A percentile compares a stretch with the other conserved stretches of the same genome.
These are phyloP conservation scores for Rhizomucor miehei DNA, from an alignment of 371 early-diverging fungal genomes.

Conservation along the genomic window DNA sequence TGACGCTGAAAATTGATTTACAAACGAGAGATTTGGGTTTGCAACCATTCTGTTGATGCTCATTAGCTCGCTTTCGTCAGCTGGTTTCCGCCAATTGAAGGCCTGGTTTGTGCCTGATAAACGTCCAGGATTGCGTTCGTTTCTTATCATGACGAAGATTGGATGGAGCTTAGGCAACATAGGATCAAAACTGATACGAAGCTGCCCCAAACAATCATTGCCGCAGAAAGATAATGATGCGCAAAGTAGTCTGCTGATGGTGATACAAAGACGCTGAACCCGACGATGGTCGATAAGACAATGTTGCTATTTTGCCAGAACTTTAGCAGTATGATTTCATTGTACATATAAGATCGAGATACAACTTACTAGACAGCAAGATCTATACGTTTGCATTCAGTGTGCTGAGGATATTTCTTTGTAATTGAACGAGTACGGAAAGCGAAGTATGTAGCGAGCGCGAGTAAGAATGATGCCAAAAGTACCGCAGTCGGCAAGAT, in stretches of 20 bases:
- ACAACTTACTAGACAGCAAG: constrained; percentile 62
- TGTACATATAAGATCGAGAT: too few species aligned
- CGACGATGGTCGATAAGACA: constrained; percentile 47
- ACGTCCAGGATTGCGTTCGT: constrained; percentile 21
- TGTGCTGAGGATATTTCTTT: constrained; percentile 39
- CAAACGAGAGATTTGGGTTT: not conserved
- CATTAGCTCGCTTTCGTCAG: constrained; percentile 10
- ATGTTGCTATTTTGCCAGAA: constrained; percentile 55
- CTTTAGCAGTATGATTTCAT: too few species aligned
- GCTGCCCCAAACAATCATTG: constrained; percentile 55
- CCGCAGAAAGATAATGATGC: constrained; percentile 48
- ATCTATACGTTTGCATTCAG: constrained; percentile 53
- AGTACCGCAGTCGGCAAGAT: constrained; percentile 29
- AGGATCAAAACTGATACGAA: constrained; percentile 50
- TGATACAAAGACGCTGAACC: constrained; percentile 44
- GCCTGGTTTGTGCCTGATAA: not conserved
- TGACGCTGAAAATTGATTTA: not conserved
- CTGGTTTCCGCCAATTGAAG: not conserved
- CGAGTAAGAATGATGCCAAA: constrained; percentile 29
- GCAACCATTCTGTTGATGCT: constrained; percentile 30
- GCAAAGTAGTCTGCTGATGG: constrained; percentile 49
- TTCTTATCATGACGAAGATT: constrained; percentile 13
- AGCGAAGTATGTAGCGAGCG: constrained; percentile 11
- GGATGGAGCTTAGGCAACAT: constrained; percentile 54
- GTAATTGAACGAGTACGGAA: constrained; percentile 50